Base-by-base conservation (phyloP, 768 basidiomycete genomes). In the Hemileccinum impolitum region DNA sequence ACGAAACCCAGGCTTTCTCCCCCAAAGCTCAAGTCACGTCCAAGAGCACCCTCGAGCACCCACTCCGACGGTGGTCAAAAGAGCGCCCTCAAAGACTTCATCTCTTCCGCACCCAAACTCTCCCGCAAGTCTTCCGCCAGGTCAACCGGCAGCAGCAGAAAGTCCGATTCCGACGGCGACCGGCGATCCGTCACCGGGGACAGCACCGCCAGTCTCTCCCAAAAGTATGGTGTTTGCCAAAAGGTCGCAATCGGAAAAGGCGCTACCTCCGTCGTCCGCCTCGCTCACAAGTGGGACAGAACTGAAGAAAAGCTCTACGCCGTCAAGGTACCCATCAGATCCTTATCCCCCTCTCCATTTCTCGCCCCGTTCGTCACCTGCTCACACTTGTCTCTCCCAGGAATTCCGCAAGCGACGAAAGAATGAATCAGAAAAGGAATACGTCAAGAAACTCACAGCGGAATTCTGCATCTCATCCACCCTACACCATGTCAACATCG, bases 391-490 rank as follows among this genome's bases (percentile, higher is more conserved):
- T 46, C 26, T n/a, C 25, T 46, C 26, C 44, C 53, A 95, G 93
- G 95, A 99, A 72, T 99, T 99, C 77, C 87, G 95, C 45, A 97
- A 96, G 69, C 83, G 95, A 54, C 82, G 95, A 59, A 95, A 94
- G 81, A 96, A 95, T 63, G 95, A 99, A 74, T 84, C 94, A 6
- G 95, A 99, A 71, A 96, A 96, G 69, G 95, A 99, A 74, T 99
- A 99, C 62, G 85, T 99, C 73, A 99, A 99, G 83, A 99, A 99
- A 70, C 87, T 99, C 59, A 99, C 95, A 6, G 93, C 95, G 21
- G 95, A 98, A 67, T 98, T 97, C 71, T 98, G 94, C 71, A 98
- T 98, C 54, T 94, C 92, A 38, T 96, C 94, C 32, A 96, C 94
- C 2, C 70, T 98, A 25, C 91, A 92, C 65, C 94, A 95, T 64